Base-by-base conservation (phyloP, 140 eudicot species). In the Ambrosia hybrid region DNA sequence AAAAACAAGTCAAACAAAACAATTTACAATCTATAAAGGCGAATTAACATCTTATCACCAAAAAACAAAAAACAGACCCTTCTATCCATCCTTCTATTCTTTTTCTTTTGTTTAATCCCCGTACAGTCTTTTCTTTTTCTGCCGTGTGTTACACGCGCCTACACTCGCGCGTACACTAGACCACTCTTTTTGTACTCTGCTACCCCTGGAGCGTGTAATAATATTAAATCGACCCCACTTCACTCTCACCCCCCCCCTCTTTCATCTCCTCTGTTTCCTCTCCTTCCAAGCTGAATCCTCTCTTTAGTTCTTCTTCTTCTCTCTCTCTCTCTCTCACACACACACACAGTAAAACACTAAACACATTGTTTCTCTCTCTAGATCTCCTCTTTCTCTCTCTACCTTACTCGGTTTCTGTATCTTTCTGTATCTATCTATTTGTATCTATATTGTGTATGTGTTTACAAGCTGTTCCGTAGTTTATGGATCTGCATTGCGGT, bases 401-500 rank as follows among this genome's bases (percentile, higher is more conserved):
- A 41, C 39, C n/a, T 34, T 49, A 39, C 73, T 48, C 67, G 37
- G 67, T 81, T 71, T 83, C 70, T 52, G 73, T 77, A 12, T 12
- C 57, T 51, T 64, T 82, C 67, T 62, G 55, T 76, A 73, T 72
- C 57, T 21, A 21, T 21, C 26, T 21, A 21, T 21, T 21, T 21
- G 26, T 37, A 60, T 53, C 48, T 30, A 63, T 30, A 41, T 41
- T 41, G 6, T 41, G 5, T 9, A 13, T 52, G 64, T 46, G 43
- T 11, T 68, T 74, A 49, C 39, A 16, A 67, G 65, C 13, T 17
- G 43, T 51, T 17, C 65, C 80, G 73, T 41, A 36, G 71, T 71
- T 83, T 71, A 68, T 83, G 91, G 91, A 86, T 86, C 88, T 83
- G 68, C 91, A 83, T 86, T 86, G 88, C 75, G 61, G 79, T 33